Base-by-base conservation (phyloP, 73 alveolate species). In the Symbiodinium natans region DNA sequence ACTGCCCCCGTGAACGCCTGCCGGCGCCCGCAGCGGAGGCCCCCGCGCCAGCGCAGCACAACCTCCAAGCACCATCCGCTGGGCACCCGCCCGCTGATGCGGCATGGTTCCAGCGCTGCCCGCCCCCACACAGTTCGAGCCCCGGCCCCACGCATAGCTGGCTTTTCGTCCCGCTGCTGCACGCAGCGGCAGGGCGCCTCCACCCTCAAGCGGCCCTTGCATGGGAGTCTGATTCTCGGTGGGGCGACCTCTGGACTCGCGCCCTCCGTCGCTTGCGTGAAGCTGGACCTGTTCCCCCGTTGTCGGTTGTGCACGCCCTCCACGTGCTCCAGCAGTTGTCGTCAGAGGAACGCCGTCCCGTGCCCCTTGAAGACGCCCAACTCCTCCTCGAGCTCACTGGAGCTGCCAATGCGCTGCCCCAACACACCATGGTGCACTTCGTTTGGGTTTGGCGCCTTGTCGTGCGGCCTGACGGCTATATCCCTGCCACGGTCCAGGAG, bases 161-260 rank as follows among this genome's bases (percentile, higher is more conserved):
- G 93, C 25, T 86, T 9, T 86, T 31, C 52, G 93, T 86, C n/a
- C 93, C 82, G 83, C 54, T 86, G 83, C 40, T 86, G 40, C 82
- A 41, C 1, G 83, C 93, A 1, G 93, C 56, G 7, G 41, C 38
- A 29, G 41, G 68, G n/a, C 46, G 93, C 10, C 82, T 86, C 43
- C n/a, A 31, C 36, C 54, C 82, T 6, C 56, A 38, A 31, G 82
- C 93, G 3, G 48, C 11, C 23, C 39, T 6, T 1, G 56, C 48
- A 13, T 86, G 93, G 93, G 82, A 21, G 33, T 42, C 25, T 23
- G 2, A 13, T 56, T 54, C 52, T 21, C 15, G 36, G 15, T 29
- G 36, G 3, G 93, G 82, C 40, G 46, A 1, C 10, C 48, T 10
- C 36, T 46, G 93, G 93, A 34, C 34, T 1, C 31, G 77, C n/a